Conservation (phyloP, 2,329 filamentous ascomycete species). For the Microascus cirrosus region DNA sequence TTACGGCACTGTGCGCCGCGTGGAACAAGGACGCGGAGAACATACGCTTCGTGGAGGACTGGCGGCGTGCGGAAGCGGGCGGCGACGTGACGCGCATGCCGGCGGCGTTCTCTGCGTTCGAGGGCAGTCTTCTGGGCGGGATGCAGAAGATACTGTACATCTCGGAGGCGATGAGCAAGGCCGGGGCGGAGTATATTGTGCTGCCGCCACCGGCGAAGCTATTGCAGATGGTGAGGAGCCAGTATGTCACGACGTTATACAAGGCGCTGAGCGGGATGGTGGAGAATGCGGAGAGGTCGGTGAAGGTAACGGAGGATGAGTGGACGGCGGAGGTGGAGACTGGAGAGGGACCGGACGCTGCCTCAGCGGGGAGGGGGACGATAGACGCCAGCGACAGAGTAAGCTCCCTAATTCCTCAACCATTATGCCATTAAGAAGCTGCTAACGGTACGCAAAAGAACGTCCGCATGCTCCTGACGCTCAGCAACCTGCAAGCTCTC, state of each 20-base stretch:
- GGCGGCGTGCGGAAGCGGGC: conserved; percentile 71
- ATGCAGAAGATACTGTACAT: conserved; percentile 96
- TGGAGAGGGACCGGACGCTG: conserved; percentile 18
- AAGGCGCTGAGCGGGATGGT: conserved; percentile 93
- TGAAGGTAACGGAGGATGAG: conserved; percentile 52
- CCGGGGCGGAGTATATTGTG: conserved; percentile 66
- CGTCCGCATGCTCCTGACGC: conserved; percentile 83
- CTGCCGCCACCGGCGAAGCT: conserved; percentile 77
- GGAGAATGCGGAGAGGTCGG: conserved; percentile 77
- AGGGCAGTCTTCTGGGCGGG: conserved; percentile 67
- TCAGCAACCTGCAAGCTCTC: conserved; percentile 82
- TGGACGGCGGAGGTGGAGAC: conserved; percentile 41
- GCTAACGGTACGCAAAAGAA: conserved; percentile 43
- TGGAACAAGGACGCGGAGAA: conserved; percentile 93
- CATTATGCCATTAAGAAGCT: neutral
- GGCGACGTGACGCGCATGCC: conserved; percentile 83
- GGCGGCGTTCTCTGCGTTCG: conserved; percentile 72
- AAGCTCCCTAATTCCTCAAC: conserved; percentile 16
- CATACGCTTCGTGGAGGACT: conserved; percentile 86
- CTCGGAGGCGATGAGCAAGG: conserved; percentile 68
- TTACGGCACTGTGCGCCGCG: conserved; percentile 73
- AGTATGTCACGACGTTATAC: conserved; percentile 90
- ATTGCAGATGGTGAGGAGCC: conserved; percentile 78
- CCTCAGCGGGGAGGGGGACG: conserved; percentile 30
- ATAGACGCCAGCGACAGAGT: conserved; percentile 47